A percentile compares a stretch with the other conserved stretches of the same genome.
Conservation (phyloP, 352 stramenopile genomes). For the Phytophthora meadii region DNA sequence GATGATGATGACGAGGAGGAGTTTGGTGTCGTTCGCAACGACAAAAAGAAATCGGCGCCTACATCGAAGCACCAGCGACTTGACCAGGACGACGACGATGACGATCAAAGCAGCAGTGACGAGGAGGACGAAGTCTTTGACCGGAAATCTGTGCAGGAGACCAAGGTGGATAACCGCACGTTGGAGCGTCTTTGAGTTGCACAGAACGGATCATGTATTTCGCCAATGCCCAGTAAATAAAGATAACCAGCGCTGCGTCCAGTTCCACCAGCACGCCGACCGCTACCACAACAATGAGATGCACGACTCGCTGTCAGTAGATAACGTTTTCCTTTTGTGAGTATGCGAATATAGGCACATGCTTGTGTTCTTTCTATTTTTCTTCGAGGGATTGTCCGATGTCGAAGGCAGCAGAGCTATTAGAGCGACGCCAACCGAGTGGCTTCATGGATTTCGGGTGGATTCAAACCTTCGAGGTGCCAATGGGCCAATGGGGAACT, state of each 20-base stretch:
- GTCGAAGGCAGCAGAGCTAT: too few relatives aligned
- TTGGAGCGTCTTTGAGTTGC: slow-evolving; percentile 64
- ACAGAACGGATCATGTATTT: slow-evolving; percentile 13
- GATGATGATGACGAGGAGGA: slow-evolving; percentile 72
- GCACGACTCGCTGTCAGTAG: too few relatives aligned
- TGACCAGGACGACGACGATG: slow-evolving; percentile 45
- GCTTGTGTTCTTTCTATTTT: too few relatives aligned
- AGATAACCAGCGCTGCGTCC: slow-evolving; percentile 2
- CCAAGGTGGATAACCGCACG: slow-evolving; percentile 61
- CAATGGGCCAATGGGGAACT: too few relatives aligned
- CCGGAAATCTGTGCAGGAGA: slow-evolving; percentile 39
- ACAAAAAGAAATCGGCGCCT: slow-evolving; percentile 29
- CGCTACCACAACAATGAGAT: too few relatives aligned
- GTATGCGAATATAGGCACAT: too few relatives aligned
- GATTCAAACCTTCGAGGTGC: too few relatives aligned
- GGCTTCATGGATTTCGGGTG: too few relatives aligned
- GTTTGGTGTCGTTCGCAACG: slow-evolving; percentile 50
- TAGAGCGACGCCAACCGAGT: too few relatives aligned
- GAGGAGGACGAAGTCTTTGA: slow-evolving; percentile 85
- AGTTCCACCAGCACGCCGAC: too few relatives aligned
- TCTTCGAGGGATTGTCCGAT: too few relatives aligned
- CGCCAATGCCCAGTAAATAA: slow-evolving; percentile 22
- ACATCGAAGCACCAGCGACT: slow-evolving; percentile 46
- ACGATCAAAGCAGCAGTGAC: slow-evolving; percentile 51
- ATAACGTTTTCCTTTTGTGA: too few relatives aligned